Evolutionary conservation across 192 early-diverging fungal species (phyloP).

Genomic region (Chytriomyces confervae): DNA sequence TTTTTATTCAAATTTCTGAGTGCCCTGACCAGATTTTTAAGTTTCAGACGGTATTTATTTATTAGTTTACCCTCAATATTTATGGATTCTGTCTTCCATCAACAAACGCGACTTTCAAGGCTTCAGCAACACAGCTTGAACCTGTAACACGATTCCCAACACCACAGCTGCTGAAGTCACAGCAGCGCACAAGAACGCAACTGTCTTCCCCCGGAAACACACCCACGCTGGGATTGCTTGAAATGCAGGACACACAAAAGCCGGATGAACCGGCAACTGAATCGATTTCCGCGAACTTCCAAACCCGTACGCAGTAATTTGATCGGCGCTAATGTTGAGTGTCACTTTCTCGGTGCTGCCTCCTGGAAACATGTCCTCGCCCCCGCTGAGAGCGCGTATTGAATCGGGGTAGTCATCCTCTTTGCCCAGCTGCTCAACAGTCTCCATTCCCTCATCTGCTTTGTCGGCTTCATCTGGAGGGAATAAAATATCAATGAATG

Average conservation of each 20-base stretch:
- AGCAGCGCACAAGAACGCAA: conserved; percentile 41
- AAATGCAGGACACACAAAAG: conserved; percentile 50
- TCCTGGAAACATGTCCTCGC: neutral
- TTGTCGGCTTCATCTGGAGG: too few species aligned
- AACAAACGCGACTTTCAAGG: too few species aligned
- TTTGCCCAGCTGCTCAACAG: neutral
- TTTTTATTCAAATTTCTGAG: too few species aligned
- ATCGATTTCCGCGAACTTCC: conserved; percentile 25
- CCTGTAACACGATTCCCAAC: neutral
- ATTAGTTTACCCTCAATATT: too few species aligned
- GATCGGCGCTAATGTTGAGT: conserved; percentile 2
- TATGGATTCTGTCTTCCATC: too few species aligned
- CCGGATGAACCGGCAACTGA: conserved; percentile 46
- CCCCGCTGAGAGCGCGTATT: neutral
- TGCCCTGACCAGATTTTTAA: too few species aligned
- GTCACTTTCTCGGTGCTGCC: neutral
- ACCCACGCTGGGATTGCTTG: conserved; percentile 50
- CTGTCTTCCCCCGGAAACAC: conserved; percentile 34
- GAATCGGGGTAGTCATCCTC: neutral
- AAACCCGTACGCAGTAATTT: neutral
- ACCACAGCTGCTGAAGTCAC: conserved; percentile 21
- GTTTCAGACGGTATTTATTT: too few species aligned
- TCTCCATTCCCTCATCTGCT: too few species aligned
- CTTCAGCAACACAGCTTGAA: neutral
- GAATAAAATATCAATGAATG: too few species aligned